These are phyloP conservation scores for Colletotrichum acutatum DNA, from an alignment of 2,329 filamentous ascomycete species.

Conservation along the genomic window DNA sequence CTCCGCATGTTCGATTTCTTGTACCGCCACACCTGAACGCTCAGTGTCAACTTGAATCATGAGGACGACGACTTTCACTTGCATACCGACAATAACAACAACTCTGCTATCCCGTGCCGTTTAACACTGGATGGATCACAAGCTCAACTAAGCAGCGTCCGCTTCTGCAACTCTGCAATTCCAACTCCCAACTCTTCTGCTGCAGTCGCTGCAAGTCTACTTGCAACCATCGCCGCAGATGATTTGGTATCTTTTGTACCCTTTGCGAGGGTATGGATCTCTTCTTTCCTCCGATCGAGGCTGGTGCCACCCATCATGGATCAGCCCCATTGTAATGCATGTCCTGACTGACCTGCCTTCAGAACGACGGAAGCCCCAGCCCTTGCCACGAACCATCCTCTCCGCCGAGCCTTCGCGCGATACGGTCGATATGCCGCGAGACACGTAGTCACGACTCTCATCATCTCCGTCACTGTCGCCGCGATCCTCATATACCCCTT, in stretches of 20 bases:
- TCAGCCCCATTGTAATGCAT: slow-evolving; percentile 8
- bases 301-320: neutral
- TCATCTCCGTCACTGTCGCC: slow-evolving; percentile 78
- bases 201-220: slow-evolving; percentile 28
- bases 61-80: slow-evolving; percentile 15
- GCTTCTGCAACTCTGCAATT: slow-evolving; percentile 10
- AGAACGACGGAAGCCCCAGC: slow-evolving; percentile 81
- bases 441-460: slow-evolving; percentile 79
- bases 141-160: slow-evolving; percentile 21
- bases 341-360: slow-evolving; percentile 28
- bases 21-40: slow-evolving; percentile 3
- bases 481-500: slow-evolving; percentile 79
- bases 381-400: slow-evolving; percentile 71
- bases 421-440: slow-evolving; percentile 78
- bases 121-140: slow-evolving; percentile 22
- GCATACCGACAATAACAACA: slow-evolving; percentile 13
- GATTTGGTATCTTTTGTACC: slow-evolving; percentile 84
- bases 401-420: slow-evolving; percentile 72
- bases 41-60: slow-evolving; percentile 22
- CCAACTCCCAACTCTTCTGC: slow-evolving; percentile 21
- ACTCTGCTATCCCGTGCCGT: neutral
- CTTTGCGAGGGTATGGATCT: slow-evolving; percentile 74
- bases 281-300: neutral
- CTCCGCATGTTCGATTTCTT: slow-evolving; percentile 8
- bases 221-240: slow-evolving; percentile 50